Base-by-base conservation (phyloP, 2,329 filamentous ascomycete genomes). In the Truncatella angustata region DNA sequence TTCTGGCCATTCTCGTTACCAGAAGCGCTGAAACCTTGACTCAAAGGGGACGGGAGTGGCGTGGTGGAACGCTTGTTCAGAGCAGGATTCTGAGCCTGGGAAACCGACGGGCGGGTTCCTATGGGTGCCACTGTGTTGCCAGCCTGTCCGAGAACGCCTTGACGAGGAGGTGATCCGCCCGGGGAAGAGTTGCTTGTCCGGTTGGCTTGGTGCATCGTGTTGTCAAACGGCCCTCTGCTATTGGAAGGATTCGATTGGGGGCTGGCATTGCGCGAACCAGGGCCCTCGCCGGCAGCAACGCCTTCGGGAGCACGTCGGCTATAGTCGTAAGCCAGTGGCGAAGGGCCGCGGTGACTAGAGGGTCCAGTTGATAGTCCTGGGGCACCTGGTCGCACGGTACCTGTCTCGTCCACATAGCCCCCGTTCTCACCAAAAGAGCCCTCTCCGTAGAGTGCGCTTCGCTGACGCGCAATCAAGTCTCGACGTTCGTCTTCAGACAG, bases 401-500 rank as follows among this genome's bases (percentile, higher is more conserved):
- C 81, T 26, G 80, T 80, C 65, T 92, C 89, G 56, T 91, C 87
- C 46, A 85, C 78, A 63, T 87, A 87, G 58, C 77, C 79, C 56
- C 77, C 78, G 60, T 81, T 83, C 60, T 87, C 85, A n/a, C n/a
- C n/a, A 68, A 90, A 87, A 48, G 81, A 70, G 10, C 79, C 79
- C 66, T 90, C 90, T 68, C 91, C 91, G 72, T 97, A 99, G 60
- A 99, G 76, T 59, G 93, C 92, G 72, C 88, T 92, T 73, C 95
- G 91, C 75, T 97, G 94, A 67, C 93, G 92, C 62, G 92, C 90
- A 72, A 97, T 96, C 70, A 97, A 81, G 64, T 97, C 93, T 63
- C 93, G 91, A 64, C 93, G 93, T 66, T 96, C 92, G 64, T 97
- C 92, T 76, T 97, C 94, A 68, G 88, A 95, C 88, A 96, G 40